These are phyloP conservation scores for Seiridium unicorne DNA, from an alignment of 2,329 filamentous ascomycete genomes.

Conservation along the genomic window DNA sequence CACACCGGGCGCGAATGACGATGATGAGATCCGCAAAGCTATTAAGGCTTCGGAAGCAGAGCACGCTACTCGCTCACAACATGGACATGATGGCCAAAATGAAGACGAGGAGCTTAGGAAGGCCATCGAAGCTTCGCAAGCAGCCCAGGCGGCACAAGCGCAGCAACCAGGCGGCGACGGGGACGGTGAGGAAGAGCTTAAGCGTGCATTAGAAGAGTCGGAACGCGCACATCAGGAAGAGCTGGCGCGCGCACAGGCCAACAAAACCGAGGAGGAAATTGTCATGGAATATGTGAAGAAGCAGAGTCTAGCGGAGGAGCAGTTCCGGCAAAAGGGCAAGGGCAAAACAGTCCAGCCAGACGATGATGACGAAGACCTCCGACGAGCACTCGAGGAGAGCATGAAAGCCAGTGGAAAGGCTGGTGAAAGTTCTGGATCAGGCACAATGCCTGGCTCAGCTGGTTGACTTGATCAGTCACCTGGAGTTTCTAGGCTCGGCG, in stretches of 20 bases:
- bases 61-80: conserved; percentile 10
- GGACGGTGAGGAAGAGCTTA: conserved; percentile 43
- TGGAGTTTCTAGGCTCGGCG: background rate
- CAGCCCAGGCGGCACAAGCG: conserved; percentile 29
- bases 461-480: background rate
- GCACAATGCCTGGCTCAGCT: background rate
- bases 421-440: conserved; percentile 9
- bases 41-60: conserved; percentile 36
- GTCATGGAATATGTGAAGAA: conserved; percentile 76
- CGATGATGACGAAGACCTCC: conserved; percentile 23
- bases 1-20: conserved; percentile 23
- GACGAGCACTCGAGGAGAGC: conserved; percentile 25
- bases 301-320: conserved; percentile 70
- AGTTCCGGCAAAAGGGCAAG: conserved; percentile 41
- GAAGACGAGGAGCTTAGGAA: conserved; percentile 33
- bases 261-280: conserved; percentile 66
- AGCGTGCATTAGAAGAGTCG: conserved; percentile 46
- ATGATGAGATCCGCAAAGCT: conserved; percentile 38
- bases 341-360: conserved; percentile 22
- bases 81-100: conserved; percentile 7
- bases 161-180: conserved; percentile 22
- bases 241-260: conserved; percentile 36
- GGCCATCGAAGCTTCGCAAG: conserved; percentile 40
- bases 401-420: conserved; percentile 13
- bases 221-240: conserved; percentile 43